Percentiles rank a stretch among this genome's conserved stretches.
Evolutionary conservation across 768 basidiomycete genomes (phyloP).

Genomic region (Naganishia friedmannii): DNA sequence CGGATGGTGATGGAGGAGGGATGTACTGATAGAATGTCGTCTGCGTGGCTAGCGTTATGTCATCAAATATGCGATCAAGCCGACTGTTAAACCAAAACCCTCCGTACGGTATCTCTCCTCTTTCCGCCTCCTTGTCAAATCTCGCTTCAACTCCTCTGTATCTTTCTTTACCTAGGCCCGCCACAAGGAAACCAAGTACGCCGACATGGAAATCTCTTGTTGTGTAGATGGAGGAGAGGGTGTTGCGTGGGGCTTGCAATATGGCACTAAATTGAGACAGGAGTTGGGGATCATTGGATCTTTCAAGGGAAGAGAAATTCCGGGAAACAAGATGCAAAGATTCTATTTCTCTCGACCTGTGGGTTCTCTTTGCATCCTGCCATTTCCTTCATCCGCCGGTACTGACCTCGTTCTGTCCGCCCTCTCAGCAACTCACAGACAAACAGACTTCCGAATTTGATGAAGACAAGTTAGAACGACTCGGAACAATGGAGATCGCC

Average conservation of each 20-base stretch:
- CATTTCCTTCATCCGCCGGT: too few relatives aligned
- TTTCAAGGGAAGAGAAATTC: neutral
- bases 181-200: neutral
- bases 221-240: conserved; percentile 2
- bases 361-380: too few relatives aligned
- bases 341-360: neutral
- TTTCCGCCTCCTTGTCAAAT: neutral
- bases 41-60: neutral
- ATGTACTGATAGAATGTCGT: too few relatives aligned
- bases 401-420: neutral
- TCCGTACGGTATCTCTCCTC: neutral
- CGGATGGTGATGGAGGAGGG: too few relatives aligned
- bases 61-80: neutral
- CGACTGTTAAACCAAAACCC: neutral
- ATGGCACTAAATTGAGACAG: neutral
- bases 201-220: conserved; percentile 1
- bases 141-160: neutral
- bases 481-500: neutral
- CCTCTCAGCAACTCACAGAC: neutral
- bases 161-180: neutral
- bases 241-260: neutral
- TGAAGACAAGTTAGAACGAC: neutral
- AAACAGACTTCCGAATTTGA: neutral
- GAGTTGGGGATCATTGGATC: neutral
- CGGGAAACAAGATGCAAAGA: neutral